Evolutionary conservation across 768 basidiomycete genomes (phyloP), one percentile per base, ranked within the genome.

Genomic region (Hericium erinaceus): DNA sequence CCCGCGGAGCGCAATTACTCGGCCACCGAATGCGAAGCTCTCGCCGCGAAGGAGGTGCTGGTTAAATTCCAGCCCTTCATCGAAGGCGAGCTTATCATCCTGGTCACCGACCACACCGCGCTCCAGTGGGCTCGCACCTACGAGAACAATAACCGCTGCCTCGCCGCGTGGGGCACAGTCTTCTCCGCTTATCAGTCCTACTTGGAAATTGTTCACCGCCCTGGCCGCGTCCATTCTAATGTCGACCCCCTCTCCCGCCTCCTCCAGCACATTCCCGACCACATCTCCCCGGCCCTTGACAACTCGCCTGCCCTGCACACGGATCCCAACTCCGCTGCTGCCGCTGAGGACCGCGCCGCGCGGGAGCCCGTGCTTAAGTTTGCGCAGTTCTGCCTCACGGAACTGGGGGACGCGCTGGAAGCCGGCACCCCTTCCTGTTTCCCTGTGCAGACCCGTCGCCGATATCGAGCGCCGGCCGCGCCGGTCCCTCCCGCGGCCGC

Each of bases 221-320:
- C 71, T 0, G 73, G 73, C 0, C 13, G 66, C 24, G 58, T 71
- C 0, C 73, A 74, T 48, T 72, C 69, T 1, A 74, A 74, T 52
- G 58, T 68, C 15, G 67, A 68, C 46, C 67, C 67, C 3, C 28
- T 68, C 4, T 66, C 67, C 5, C 20, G 67, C 13, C 58, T 68
- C 10, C 51, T 54, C 13, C 9, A 41, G n/a, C 33, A 8, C 11
- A 26, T 48, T 10, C 56, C 52, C 13, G 24, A 22, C 11, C 54
- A 57, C 16, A 28, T n/a, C 7, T 53, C 59, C 4, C 61, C 56
- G 26, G 8, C 6, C 10, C 22, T 11, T n/a, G 55, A 49, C 11
- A 26, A 56, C 16, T 20, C 24, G 12, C 48, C 48, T 12, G 15
- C 48, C 24, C 26, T 52, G 26, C 28, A 52, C 33, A 26, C 22